Conservation (phyloP, 2,329 filamentous ascomycete species). For the Colletotrichum orchidophilum region DNA sequence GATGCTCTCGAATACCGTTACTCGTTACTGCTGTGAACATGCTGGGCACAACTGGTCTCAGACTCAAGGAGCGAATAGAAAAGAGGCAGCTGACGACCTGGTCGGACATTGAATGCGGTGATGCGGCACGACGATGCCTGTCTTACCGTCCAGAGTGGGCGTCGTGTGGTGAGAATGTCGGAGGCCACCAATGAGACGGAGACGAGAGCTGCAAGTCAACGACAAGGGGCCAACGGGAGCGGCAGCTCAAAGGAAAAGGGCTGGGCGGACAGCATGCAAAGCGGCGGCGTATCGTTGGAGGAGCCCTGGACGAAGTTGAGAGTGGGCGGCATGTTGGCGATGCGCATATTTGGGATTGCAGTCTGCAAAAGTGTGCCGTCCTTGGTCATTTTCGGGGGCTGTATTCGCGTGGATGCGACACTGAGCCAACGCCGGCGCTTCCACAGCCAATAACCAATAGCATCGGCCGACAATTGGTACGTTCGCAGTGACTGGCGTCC, state of each 20-base stretch:
- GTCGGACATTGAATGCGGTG: conserved; percentile 17
- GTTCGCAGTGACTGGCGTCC: neutral
- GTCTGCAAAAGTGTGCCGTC: neutral
- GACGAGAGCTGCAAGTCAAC: conserved; percentile 2
- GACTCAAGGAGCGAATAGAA: conserved; percentile 2
- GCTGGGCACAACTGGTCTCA: conserved; percentile 1
- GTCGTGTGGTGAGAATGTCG: neutral
- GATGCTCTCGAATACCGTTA: conserved; percentile 14
- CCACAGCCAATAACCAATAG: neutral
- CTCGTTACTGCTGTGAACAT: neutral
- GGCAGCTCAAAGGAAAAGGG: conserved; percentile 15
- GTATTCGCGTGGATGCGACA: neutral
- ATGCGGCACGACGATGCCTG: conserved; percentile 28
- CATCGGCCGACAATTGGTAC: neutral
- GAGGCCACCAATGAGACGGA: conserved; percentile 19
- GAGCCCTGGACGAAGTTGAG: neutral
- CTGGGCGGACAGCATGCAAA: conserved; percentile 18
- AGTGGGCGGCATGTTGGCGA: neutral
- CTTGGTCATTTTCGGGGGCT: neutral
- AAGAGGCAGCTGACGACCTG: conserved; percentile 21
- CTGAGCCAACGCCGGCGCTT: neutral
- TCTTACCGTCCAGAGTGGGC: conserved; percentile 18
- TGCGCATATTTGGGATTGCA: neutral
- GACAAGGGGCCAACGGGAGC: conserved; percentile 20
- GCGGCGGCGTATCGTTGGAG: conserved; percentile 5